Conservation (phyloP, 495 filamentous ascomycete species). For the Neurospora terricola region DNA sequence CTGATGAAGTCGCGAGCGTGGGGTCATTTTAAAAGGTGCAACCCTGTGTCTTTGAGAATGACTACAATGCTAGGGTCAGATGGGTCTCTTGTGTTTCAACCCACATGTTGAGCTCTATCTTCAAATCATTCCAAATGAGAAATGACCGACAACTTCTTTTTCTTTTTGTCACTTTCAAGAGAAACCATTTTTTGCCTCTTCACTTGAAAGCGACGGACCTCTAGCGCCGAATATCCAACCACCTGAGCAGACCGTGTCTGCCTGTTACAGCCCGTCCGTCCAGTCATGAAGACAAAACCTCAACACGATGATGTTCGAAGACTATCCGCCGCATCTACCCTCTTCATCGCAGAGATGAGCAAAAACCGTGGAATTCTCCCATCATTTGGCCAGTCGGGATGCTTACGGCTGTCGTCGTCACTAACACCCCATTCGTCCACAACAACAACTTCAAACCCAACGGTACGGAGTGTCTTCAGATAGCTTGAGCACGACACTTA, state of each 20-base stretch:
- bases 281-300: neutral
- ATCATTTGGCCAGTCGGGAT: slow-evolving; percentile 2
- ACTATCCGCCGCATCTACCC: neutral
- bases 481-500: neutral
- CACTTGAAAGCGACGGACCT: neutral
- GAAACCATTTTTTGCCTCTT: neutral
- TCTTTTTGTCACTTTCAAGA: neutral
- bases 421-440: neutral
- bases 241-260: neutral
- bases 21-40: neutral
- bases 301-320: neutral
- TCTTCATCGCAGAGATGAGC: neutral
- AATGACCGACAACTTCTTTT: neutral
- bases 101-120: neutral
- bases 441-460: neutral
- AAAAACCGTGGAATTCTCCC: neutral
- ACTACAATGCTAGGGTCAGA: neutral
- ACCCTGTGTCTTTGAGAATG: neutral
- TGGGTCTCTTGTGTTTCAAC: neutral
- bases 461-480: neutral
- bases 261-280: neutral
- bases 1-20: neutral
- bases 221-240: neutral
- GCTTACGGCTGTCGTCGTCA: neutral
- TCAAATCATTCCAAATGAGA: neutral